A percentile compares a stretch with the other conserved stretches of the same genome.
Conservation (phyloP, 176 grass and related monocot genomes). For the Eleusine coracana region DNA sequence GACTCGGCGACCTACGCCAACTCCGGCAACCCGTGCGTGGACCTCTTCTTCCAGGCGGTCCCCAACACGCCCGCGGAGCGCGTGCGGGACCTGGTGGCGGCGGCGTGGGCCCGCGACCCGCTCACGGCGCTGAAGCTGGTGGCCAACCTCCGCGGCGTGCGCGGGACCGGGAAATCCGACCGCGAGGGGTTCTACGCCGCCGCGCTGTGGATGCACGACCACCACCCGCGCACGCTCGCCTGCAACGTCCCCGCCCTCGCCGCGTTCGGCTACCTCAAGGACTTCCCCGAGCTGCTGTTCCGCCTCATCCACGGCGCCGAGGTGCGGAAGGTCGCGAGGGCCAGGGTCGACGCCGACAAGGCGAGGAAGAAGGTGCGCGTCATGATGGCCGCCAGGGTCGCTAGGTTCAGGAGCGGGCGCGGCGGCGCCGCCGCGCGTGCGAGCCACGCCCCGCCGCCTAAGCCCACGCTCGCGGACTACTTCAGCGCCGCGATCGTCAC, state of each 20-base stretch:
- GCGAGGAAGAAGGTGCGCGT: not conserved
- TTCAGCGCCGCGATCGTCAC: not conserved
- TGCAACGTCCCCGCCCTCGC: conserved; percentile 12
- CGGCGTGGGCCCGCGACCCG: no score
- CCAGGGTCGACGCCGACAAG: not conserved
- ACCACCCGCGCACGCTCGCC: conserved; percentile 74
- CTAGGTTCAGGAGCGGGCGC: no score
- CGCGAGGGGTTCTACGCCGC: conserved; percentile 80
- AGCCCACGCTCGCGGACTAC: not conserved
- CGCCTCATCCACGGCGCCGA: conserved; percentile 44
- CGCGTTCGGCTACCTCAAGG: conserved; percentile 58
- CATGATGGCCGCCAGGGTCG: no score
- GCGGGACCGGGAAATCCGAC: conserved; percentile 77
- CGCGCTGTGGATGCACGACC: conserved; percentile 69
- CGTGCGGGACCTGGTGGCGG: no score
- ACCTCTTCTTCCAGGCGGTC: no score
- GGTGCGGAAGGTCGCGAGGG: conserved; percentile 1
- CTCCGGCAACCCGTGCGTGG: no score
- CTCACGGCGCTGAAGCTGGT: conserved; percentile 32
- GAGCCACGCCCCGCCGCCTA: no score
- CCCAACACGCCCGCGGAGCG: no score
- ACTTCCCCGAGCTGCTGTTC: conserved; percentile 57
- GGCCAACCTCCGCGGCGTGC: conserved; percentile 75
- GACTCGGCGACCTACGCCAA: no score
- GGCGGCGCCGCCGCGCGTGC: no score